Base-by-base conservation (phyloP, 352 stramenopile species). In the Phytophthora pinifolia region DNA sequence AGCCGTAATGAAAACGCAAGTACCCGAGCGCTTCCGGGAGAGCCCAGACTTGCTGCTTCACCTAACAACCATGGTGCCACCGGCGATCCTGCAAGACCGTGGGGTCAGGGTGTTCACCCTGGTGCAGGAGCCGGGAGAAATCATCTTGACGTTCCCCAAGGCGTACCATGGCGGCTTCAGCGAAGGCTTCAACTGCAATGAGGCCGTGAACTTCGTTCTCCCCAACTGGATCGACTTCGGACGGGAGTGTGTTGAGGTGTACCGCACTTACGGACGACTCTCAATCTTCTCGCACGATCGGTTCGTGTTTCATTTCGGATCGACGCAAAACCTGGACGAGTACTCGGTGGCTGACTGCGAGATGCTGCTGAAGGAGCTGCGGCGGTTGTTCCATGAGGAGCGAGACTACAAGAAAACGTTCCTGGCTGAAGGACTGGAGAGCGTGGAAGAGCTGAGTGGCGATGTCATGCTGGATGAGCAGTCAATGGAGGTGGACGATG, bases 111-210 rank as follows among this genome's bases (percentile, higher is more conserved):
- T 92, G 25, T 92, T 78, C 48, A 87, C 79, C 13, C 18, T 88
- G 3, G 54, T 88, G 6, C 81, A 92, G 46, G 70, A 98, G 48
- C 82, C 94, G 10, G 96, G 97, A 6, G 92, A 98, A 22, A 99
- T 98, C 59, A 83, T 99, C 36, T 66, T 99, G 14, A 99, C 97
- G 4, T 99, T 99, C 59, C 97, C 97, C 17, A 88, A 96, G 32
- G 86, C 94, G 0, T 99, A 98, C 59, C 97, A 99, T 66, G 79
- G 83, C 22, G 97, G 97, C 1, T 99, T 98, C 65, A 98, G 89
- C 62, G 83, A 98, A 69, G 97, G 96, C 10, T 97, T 98, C 43
- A 98, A 96, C 56, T 93, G 88, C 71, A 92, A 88, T 49, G 87
- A 96, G 52, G 87, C 87, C 9, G 86, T 92, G 41, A 96, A 96